Evolutionary conservation across 805 yeast species (phyloP), one percentile per base, ranked within the genome.

Genomic region (Starmera amethionina): DNA sequence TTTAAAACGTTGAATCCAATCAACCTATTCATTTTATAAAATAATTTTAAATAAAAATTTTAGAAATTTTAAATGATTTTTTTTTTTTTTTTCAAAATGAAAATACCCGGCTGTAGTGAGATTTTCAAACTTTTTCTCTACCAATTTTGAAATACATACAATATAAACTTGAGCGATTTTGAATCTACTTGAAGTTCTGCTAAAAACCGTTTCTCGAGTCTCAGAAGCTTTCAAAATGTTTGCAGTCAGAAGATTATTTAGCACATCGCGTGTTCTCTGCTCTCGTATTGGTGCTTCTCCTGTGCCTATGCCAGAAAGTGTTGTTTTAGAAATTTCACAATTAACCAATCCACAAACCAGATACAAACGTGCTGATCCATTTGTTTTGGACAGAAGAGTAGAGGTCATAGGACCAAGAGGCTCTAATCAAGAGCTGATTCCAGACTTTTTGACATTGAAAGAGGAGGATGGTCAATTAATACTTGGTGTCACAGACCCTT

Each of bases 221-320:
- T 22, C 5, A 22, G 25, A 6, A 7, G 27, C 9, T 22, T 22
- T 8, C 7, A 22, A 22, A 8, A 22, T 22, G 27, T 22, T 22
- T 22, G 9, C 27, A 22, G 27, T 22, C 27, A 22, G 27, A 22
- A 57, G 73, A 41, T 39, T 47, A 4, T 69, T 72, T 43, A 60
- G 70, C 1, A 42, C 62, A 9, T 42, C 62, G 2, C 22, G 51
- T 3, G 35, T 47, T 4, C 49, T 59, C 15, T 47, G 53, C 33
- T 83, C 94, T 3, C 82, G 87, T 57, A 75, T 90, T 39, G 97
- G 97, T 7, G 74, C 83, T 28, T 64, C 81, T 8, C 95, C 97
- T 6, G 75, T 90, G 36, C 68, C 74, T 47, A 47, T 86, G 16
- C 73, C 84, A 3, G 72, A 75, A 18, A 86, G 77, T 18, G 85